Base-by-base conservation (phyloP, 208 protist genomes). In the Angomonas deanei region DNA sequence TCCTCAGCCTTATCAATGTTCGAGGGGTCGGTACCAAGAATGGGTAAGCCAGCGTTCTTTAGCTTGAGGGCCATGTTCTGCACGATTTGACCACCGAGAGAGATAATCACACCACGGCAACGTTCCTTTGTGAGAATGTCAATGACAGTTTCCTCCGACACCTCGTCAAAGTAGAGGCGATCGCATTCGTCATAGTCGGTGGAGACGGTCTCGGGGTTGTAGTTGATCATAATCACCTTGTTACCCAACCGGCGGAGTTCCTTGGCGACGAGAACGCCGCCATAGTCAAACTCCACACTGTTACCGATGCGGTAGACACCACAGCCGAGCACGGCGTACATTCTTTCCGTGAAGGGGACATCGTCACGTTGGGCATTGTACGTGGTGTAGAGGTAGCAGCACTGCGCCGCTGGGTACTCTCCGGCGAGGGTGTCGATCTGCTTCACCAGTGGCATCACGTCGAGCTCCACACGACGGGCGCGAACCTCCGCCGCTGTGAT, bases 141-240 rank as follows among this genome's bases (percentile, higher is more conserved):
- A 3, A 99, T 55, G 42, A 99, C 96, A 49, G 92, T 78, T 76
- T 99, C 97, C 63, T 98, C 82, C 1, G 87, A 96, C 13, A 99
- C 70, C 74, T 99, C 98, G 63, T 99, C 98, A 77, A 99, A 99
- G 84, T 99, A 99, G 8, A 99, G 84, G 11, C 97, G 91, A 72
- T 99, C 96, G 72, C 86, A 95, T 79, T 98, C 95, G 79, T 98
- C 97, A 78, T 98, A 99, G 84, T 99, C 97, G 28, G 97, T 99
- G 15, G 88, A 97, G n/a, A 99, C 98, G 11, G 97, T 99, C 72
- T 99, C 97, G 23, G 98, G 98, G 84, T 99, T 99, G 86, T 97
- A 99, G 89, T 99, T 99, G 72, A 99, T 97, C 78, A 99, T 96
- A 66, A 98, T 97, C 5, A 97, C 93, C 65, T 94, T 92, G 68